Conservation (phyloP, 768 basidiomycete species). For the Trametes coccinea region DNA sequence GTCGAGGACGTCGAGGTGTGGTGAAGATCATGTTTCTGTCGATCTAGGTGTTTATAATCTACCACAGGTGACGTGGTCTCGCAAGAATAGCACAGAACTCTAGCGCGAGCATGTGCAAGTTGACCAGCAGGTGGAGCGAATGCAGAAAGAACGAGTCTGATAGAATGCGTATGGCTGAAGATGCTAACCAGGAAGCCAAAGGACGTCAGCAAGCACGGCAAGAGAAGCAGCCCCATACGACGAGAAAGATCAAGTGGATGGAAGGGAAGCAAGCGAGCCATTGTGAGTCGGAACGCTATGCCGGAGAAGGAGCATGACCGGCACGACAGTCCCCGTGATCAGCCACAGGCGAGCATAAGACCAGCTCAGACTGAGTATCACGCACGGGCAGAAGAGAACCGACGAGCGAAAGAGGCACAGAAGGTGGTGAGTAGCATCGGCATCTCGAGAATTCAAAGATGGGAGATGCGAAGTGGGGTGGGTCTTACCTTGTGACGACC, state of each 20-base stretch:
- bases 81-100: not conserved
- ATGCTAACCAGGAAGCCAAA: not conserved
- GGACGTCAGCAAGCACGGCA: not conserved
- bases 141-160: not conserved
- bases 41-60: not conserved
- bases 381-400: not conserved
- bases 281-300: not conserved
- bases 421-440: not conserved
- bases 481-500: too few species aligned
- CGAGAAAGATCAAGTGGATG: not conserved
- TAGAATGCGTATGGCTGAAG: not conserved
- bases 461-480: too few species aligned
- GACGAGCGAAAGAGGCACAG: not conserved
- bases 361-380: not conserved
- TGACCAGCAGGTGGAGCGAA: not conserved
- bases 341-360: not conserved
- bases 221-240: not conserved
- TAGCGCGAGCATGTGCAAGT: not conserved
- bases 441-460: not conserved
- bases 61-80: not conserved
- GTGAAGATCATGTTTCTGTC: not conserved
- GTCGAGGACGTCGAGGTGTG: not conserved
- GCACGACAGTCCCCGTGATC: not conserved
- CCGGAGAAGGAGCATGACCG: constrained; percentile 7
- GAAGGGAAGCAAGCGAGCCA: constrained; percentile 1